Evolutionary conservation across 768 basidiomycete genomes (phyloP), one percentile per base, ranked within the genome.

Genomic region (Leccinum olivaceopallidum): DNA sequence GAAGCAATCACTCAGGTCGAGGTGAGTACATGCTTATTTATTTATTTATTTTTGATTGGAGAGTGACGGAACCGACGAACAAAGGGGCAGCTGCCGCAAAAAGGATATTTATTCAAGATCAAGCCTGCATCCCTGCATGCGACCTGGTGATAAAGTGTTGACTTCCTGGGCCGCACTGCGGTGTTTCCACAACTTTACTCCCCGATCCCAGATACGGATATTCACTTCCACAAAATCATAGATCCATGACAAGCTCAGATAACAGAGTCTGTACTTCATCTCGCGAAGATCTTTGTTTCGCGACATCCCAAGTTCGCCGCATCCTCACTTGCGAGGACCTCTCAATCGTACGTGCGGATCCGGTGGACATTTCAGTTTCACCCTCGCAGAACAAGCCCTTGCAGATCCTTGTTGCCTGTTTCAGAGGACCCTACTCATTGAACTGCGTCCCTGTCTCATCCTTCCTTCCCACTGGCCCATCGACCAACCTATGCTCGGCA

Each of bases 331-430:
- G 59, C 58, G 63, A 60, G 63, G 26, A 55, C 34, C 62, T 60
- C 53, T 64, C 69, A 62, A 64, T 57, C 36, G 58, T 64, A 62
- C 64, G 30, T 53, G 56, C 34, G 32, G 50, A 60, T 53, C 28
- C 32, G 57, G 57, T 22, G 62, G 59, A 58, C 58, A 62, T 65
- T 58, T 62, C 60, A 42, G n/a, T 62, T 58, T 63, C 63, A 61
- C 55, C 34, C 44, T 34, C 39, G 60, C 24, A 54, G 55, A 59
- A 60, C 59, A 36, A 47, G 50, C 64, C 61, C 57, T 49, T 71
- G 66, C 48, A 71, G 63, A 69, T 70, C 69, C 48, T 64, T 18
- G 50, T 61, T 2, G 26, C 50, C 44, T 37, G 67, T 69, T 69
- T 67, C 65, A 69, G 56, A 53, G 53, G 30, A 48, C 57, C 53